Evolutionary conservation across 768 basidiomycete genomes (phyloP), one percentile per base, ranked within the genome.

Genomic region (Auricularia heimuer): DNA sequence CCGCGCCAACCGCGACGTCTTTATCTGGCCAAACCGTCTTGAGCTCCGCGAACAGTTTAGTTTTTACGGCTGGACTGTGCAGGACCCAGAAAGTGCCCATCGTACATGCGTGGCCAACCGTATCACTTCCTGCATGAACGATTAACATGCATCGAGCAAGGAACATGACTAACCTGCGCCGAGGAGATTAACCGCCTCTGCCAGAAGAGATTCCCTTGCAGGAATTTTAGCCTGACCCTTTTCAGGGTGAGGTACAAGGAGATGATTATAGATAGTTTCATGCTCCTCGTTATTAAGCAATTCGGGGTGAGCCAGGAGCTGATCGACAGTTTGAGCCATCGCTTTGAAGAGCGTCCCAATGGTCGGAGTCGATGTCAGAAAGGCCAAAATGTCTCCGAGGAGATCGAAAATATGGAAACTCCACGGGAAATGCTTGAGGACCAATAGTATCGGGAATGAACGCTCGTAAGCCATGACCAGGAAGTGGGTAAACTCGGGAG

Each of bases 131-230:
- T 14, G 77, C 75, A 3, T 79, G 29, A 2, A 29, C 29, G 29
- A 29, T 29, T 29, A 29, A 29, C 29, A 29, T 29, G 29, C 29
- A 29, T 29, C 29, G 2, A 29, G 29, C 29, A 29, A 29, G 29
- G 29, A 29, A 29, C 29, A 2, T 80, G 66, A 80, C 81, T 29
- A 75, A 76, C 7, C 81, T 81, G 81, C 81, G 51, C 77, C 77
- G 44, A 75, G 65, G 34, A 75, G 68, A 61, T 68, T 63, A 36
- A 33, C 24, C 2, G 69, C 71, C 61, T 73, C 75, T 21, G 73
- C 70, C 11, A 68, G 6, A 10, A 75, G 66, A 18, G 68, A 63
- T 44, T 63, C 68, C 39, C 63, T 72, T 14, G 74, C 75, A 62
- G 14, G 75, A 74, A 44, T 74, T 73, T 14, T 72, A 54, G 37